Evolutionary conservation across 306 rosid species (phyloP).

Genomic region (Rosa lucieae): DNA sequence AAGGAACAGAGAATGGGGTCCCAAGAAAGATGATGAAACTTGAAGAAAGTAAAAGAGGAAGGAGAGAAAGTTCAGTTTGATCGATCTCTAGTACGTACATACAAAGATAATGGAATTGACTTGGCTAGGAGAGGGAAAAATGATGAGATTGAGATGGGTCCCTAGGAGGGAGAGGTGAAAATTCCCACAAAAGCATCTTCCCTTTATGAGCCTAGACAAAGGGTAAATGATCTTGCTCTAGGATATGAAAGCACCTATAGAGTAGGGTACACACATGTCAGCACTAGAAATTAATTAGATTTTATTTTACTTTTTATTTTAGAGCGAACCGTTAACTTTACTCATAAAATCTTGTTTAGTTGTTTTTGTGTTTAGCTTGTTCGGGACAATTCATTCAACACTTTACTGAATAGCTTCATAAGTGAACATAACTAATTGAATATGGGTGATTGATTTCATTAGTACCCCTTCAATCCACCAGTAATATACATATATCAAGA

Average conservation of each 20-base stretch:
- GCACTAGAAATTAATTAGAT: neutral
- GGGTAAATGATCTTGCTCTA: neutral
- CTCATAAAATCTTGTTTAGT: neutral
- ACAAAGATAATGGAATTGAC: neutral
- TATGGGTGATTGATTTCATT: no score
- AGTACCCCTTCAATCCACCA: no score
- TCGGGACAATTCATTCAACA: neutral
- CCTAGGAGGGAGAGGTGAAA: neutral
- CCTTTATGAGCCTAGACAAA: conserved; percentile 9
- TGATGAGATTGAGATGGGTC: conserved; percentile 12
- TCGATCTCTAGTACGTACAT: conserved; percentile 4
- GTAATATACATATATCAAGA: no score
- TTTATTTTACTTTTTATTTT: neutral
- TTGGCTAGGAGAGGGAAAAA: neutral
- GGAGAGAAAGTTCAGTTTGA: conserved; percentile 4
- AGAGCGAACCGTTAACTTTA: neutral
- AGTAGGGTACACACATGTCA: neutral
- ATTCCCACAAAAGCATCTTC: conserved; percentile 2
- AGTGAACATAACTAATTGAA: no score
- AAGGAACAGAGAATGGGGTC: conserved; percentile 41
- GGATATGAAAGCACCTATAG: neutral
- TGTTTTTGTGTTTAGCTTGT: neutral
- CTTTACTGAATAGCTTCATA: no score
- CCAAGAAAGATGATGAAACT: conserved; percentile 45
- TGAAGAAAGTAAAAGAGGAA: conserved; percentile 43